These are phyloP conservation scores for Leptographium galeiforme DNA, from an alignment of 2,329 filamentous ascomycete genomes.

Conservation along the genomic window DNA sequence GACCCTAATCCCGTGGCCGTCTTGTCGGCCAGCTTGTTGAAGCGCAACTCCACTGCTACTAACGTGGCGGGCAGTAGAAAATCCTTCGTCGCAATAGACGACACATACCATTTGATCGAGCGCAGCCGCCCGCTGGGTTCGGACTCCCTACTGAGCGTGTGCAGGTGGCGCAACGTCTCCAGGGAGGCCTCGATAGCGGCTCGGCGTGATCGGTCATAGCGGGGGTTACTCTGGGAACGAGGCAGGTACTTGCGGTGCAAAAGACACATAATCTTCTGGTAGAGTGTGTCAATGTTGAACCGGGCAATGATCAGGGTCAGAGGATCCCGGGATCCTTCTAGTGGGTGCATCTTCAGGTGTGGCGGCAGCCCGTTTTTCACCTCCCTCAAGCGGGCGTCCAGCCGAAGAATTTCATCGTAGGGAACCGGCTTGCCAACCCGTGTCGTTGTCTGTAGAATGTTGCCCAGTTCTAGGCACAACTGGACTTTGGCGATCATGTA, in stretches of 20 bases:
- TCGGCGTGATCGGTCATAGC: conserved; percentile 73
- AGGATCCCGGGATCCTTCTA: conserved; percentile 67
- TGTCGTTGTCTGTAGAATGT: conserved; percentile 54
- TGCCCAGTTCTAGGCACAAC: conserved; percentile 55
- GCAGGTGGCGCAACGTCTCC: conserved; percentile 65
- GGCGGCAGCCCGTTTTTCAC: conserved; percentile 58
- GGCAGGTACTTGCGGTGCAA: conserved; percentile 78
- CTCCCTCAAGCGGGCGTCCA: conserved; percentile 48
- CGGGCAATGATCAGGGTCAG: conserved; percentile 76
- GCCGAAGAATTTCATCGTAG: conserved; percentile 52
- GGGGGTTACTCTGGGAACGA: conserved; percentile 62
- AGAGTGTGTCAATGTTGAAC: conserved; percentile 72
- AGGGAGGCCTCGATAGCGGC: conserved; percentile 79
- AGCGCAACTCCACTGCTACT: conserved; percentile 69
- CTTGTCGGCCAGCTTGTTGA: conserved; percentile 40
- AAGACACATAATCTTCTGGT: conserved; percentile 78
- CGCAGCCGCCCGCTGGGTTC: conserved; percentile 58
- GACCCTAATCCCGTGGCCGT: conserved; percentile 24
- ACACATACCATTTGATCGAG: conserved; percentile 65
- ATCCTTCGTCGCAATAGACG: conserved; percentile 67
- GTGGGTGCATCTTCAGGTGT: conserved; percentile 60
- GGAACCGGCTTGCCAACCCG: conserved; percentile 39
- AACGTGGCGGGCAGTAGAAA: conserved; percentile 80
- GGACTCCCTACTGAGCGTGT: conserved; percentile 61
- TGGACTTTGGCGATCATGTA: conserved; percentile 67